Conservation (phyloP, 2,329 filamentous ascomycete species). For the Pseudonectria foliicola region DNA sequence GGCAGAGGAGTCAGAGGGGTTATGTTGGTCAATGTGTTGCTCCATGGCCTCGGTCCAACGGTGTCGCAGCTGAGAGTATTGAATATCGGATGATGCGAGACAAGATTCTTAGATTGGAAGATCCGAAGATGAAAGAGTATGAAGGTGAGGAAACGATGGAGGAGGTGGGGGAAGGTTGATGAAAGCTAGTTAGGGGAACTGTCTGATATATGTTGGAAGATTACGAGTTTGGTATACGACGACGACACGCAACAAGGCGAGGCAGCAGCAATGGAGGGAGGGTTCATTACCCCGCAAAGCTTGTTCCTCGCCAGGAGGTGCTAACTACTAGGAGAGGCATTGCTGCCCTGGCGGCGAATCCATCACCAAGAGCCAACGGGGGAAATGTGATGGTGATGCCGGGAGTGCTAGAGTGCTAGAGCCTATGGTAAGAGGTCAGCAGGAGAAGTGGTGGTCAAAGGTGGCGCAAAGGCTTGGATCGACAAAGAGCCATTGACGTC, state of each 20-base stretch:
- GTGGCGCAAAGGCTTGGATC: constrained; percentile 12
- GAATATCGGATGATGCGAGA: not conserved
- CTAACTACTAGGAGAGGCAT: no score
- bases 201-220: no score
- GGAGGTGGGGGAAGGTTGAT: no score
- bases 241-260: not conserved
- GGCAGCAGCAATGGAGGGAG: constrained; percentile 3
- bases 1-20: constrained; percentile 14
- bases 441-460: constrained; percentile 1
- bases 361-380: not conserved
- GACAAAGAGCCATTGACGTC: constrained; percentile 20
- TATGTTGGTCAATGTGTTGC: constrained; percentile 17
- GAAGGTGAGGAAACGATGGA: no score
- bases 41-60: constrained; percentile 12
- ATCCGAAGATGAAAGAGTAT: no score
- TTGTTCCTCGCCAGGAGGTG: constrained; percentile 9
- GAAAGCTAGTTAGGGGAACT: no score
- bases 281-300: constrained; percentile 22
- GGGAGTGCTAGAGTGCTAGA: no score
- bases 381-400: constrained; percentile 1
- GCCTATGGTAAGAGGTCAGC: no score
- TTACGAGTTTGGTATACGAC: no score
- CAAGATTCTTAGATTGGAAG: no score
- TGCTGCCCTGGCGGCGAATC: not conserved
- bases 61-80: not conserved